phyloP scores from a whole-genome alignment of 768 basidiomycete species.

The Serendipita sp. region DNA sequence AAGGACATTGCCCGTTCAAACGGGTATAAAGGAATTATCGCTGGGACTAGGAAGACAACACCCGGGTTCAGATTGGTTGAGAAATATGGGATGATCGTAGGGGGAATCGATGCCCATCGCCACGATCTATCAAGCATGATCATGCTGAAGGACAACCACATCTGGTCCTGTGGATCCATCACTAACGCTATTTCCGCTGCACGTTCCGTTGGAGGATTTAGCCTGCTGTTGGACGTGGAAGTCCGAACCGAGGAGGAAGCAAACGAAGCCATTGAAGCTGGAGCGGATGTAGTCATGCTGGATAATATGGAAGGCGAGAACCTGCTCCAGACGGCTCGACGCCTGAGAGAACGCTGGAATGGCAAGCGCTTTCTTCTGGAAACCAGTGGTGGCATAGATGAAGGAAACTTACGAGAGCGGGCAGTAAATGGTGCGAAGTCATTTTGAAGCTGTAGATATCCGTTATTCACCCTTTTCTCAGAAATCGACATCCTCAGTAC shows the following conservation, averaged over 20 bases:
- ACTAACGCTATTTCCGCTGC: conserved; percentile 72
- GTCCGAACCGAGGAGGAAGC: conserved; percentile 79
- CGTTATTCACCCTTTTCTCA: conserved; percentile 18
- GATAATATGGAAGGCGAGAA: conserved; percentile 78
- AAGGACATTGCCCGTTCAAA: conserved; percentile 59
- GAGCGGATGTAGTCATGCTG: conserved; percentile 89
- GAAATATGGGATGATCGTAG: conserved; percentile 97
- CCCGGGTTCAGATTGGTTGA: conserved; percentile 94
- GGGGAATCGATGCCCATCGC: conserved; percentile 88
- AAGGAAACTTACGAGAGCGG: conserved; percentile 61
- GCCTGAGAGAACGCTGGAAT: conserved; percentile 62
- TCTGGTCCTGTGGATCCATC: conserved; percentile 95
- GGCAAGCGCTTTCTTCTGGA: conserved; percentile 78
- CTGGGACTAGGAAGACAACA: conserved; percentile 94
- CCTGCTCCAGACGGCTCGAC: conserved; percentile 48
- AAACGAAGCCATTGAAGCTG: conserved; percentile 91
- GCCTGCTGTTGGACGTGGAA: conserved; percentile 82
- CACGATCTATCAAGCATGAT: conserved; percentile 98
- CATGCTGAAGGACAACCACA: conserved; percentile 99
- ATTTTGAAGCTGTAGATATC: neutral
- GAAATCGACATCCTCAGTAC: conserved; percentile 93
- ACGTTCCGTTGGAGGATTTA: conserved; percentile 84
- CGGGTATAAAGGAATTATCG: conserved; percentile 77
- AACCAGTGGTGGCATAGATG: conserved; percentile 89
- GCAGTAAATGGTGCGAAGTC: conserved; percentile 60